A percentile compares a stretch with the other conserved stretches of the same genome.
Conservation (phyloP, 208 protist genomes). For the Crithidia fasciculata region DNA sequence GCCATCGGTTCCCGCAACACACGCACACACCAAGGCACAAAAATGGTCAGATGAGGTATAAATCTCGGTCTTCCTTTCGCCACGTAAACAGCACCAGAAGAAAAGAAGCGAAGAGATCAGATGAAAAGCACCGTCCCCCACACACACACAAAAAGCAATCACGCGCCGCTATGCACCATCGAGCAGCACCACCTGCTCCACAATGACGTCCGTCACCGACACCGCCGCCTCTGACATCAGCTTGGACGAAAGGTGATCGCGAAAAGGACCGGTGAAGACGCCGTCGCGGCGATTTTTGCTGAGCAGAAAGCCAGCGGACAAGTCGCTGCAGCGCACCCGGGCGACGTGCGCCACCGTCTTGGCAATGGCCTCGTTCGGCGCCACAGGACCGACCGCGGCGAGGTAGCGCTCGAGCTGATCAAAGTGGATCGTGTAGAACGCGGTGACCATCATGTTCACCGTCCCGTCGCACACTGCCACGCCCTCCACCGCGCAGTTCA, state of each 20-base stretch:
- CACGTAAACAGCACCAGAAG: not conserved
- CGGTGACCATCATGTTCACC: slow-evolving; percentile 70
- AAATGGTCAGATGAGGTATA: too few species aligned
- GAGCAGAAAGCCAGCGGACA: slow-evolving; percentile 78
- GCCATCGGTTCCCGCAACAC: too few species aligned
- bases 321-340: slow-evolving; percentile 48
- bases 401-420: slow-evolving; percentile 84
- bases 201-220: slow-evolving; percentile 48
- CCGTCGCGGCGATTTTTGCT: slow-evolving; percentile 62
- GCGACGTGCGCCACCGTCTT: slow-evolving; percentile 57
- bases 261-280: slow-evolving; percentile 61
- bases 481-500: slow-evolving; percentile 64
- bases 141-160: slow-evolving; percentile 3
- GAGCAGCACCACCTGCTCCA: slow-evolving; percentile 74
- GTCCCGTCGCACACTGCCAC: slow-evolving; percentile 65
- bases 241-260: slow-evolving; percentile 54
- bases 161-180: slow-evolving; percentile 16
- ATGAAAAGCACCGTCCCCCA: too few species aligned
- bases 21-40: too few species aligned
- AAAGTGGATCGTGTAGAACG: slow-evolving; percentile 73
- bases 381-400: slow-evolving; percentile 68
- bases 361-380: slow-evolving; percentile 79
- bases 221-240: slow-evolving; percentile 80
- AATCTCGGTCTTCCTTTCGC: too few species aligned
- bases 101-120: not conserved